These are phyloP conservation scores for Fusarium chaquense DNA, from an alignment of 2,329 filamentous ascomycete genomes.

Conservation along the genomic window DNA sequence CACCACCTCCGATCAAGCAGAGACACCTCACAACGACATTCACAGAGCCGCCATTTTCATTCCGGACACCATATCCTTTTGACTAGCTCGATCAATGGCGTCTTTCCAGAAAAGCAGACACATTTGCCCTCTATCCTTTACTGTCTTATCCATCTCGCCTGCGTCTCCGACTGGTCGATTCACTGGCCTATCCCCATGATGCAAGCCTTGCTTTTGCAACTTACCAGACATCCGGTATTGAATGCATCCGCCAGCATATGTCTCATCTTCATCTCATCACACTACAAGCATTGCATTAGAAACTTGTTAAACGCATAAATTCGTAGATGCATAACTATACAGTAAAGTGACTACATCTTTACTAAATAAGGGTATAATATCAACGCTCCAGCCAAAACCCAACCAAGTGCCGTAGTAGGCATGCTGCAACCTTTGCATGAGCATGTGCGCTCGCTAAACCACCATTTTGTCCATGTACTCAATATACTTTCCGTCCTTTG, in stretches of 20 bases:
- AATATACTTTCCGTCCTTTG: slow-evolving; percentile 18
- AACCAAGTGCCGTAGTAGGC: slow-evolving; percentile 39
- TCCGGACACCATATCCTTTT: slow-evolving; percentile 2
- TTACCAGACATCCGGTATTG: slow-evolving; percentile 22
- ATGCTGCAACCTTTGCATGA: slow-evolving; percentile 29
- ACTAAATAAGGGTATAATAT: slow-evolving; percentile 50
- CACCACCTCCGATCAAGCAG: slow-evolving; percentile 2
- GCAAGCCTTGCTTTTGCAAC: slow-evolving; percentile 39
- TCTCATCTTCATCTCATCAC: slow-evolving; percentile 13
- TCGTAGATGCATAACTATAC: slow-evolving; percentile 41
- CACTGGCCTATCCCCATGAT: slow-evolving; percentile 13
- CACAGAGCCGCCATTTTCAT: not conserved
- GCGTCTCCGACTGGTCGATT: slow-evolving; percentile 30
- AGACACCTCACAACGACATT: not conserved
- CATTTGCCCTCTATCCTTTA: slow-evolving; percentile 2
- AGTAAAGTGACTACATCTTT: slow-evolving; percentile 40
- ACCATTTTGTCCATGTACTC: slow-evolving; percentile 26
- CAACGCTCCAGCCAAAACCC: slow-evolving; percentile 46
- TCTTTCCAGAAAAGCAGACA: slow-evolving; percentile 11
- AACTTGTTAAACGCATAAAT: slow-evolving; percentile 43
- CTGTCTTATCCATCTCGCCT: slow-evolving; percentile 10
- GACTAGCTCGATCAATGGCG: slow-evolving; percentile 8
- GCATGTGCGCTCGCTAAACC: slow-evolving; percentile 19
- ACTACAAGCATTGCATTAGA: slow-evolving; percentile 15
- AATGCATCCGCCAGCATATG: slow-evolving; percentile 14